Evolutionary conservation across 441 rosid genomes (phyloP), one percentile per base, ranked within the genome.

Genomic region (Gossypium gossypioides): DNA sequence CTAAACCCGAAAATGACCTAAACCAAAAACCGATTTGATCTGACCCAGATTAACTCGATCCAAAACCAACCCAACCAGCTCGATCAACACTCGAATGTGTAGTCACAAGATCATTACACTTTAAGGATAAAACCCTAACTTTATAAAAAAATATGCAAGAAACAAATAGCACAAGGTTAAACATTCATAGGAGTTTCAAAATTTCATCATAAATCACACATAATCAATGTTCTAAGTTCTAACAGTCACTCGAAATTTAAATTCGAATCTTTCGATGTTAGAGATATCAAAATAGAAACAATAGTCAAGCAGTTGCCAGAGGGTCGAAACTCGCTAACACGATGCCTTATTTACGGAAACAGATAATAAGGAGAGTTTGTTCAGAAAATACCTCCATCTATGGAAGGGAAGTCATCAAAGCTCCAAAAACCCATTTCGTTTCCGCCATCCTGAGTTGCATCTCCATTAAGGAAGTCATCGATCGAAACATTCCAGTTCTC

Each of bases 331-430:
- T 79, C 81, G 85, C 92, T 77, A 85, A 81, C 86, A 85, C 84
- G 85, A 80, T 86, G 87, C 91, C 82, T 88, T 89, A 89, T 92
- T 79, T 90, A 94, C 97, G 90, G 76, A 27, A 74, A 65, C 79
- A 37, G 72, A 68, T 63, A 32, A 32, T 68, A 59, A 37, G 10
- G 19, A 60, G 72, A 51, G 52, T 76, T 69, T 48, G 72, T 79
- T 92, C 85, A 89, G 79, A 85, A 87, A 75, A 76, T 86, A 89
- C 68, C 60, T 3, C 84, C 91, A 44, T 70, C 77, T 69, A 85
- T 57, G 22, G 80, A 37, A 12, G 85, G 74, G 76, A 91, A 68
- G 54, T 91, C 95, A 51, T 87, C 97, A 25, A 92, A 88, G 83
- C 84, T 83, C 99, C 98, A 95, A 18, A 92, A 83, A 29, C 86